phyloP scores from a whole-genome alignment of 192 early-diverging fungal species.

The Coemansia sp. region DNA sequence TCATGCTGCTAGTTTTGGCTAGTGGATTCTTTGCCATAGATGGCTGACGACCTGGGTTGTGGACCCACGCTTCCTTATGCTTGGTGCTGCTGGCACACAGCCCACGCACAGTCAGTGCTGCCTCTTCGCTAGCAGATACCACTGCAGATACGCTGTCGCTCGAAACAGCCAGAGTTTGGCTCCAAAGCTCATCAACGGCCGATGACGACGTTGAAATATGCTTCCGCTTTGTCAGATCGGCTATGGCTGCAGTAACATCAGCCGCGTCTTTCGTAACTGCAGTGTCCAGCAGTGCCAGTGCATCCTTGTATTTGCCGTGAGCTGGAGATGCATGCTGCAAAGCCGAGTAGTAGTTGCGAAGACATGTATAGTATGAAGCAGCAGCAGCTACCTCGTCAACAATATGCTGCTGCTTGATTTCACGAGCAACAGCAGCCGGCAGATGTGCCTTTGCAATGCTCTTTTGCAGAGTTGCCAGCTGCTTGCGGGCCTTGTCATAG shows the following conservation, averaged over 20 bases:
- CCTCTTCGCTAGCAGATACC: constrained; percentile 4
- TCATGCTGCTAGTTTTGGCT: constrained; percentile 7
- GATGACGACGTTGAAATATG: neutral
- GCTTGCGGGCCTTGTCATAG: constrained; percentile 33
- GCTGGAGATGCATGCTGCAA: constrained; percentile 25
- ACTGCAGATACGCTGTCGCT: constrained; percentile 5
- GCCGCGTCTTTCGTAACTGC: constrained; percentile 20
- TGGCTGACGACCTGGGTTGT: constrained; percentile 5
- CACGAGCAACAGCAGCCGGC: constrained; percentile 16
- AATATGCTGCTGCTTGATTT: constrained; percentile 16
- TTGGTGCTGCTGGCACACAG: constrained; percentile 13
- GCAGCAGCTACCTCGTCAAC: constrained; percentile 24
- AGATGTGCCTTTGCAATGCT: constrained; percentile 13
- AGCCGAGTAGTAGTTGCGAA: constrained; percentile 38
- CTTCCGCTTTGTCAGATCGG: constrained; percentile 2
- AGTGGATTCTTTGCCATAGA: constrained; percentile 15
- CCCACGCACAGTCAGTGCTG: constrained; percentile 10
- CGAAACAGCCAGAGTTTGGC: constrained; percentile 4
- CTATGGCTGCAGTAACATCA: constrained; percentile 4
- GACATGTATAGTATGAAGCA: constrained; percentile 28
- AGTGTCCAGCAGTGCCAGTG: constrained; percentile 39
- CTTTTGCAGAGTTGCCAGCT: constrained; percentile 17
- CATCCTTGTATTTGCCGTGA: constrained; percentile 15
- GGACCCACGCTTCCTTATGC: constrained; percentile 3
- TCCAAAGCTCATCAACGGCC: constrained; percentile 17